Evolutionary conservation across 768 basidiomycete species (phyloP).

Genomic region (Daedaleopsis sinensis): DNA sequence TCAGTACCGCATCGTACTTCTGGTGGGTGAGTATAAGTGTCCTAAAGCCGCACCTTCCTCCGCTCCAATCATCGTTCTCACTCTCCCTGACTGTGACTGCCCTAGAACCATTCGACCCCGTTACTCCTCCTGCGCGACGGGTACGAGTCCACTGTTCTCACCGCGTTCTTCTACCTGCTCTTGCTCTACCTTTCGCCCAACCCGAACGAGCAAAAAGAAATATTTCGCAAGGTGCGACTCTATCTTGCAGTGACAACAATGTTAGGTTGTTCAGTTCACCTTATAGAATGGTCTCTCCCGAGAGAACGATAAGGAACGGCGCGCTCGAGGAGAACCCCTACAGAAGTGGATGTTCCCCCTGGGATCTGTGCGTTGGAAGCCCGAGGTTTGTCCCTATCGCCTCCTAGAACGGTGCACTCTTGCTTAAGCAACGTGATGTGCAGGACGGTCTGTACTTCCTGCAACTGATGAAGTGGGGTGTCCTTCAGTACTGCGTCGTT

Average conservation of each 20-base stretch:
- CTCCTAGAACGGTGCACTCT: neutral
- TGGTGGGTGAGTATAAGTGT: slow-evolving; percentile 56
- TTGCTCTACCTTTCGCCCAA: slow-evolving; percentile 70
- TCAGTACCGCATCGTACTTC: slow-evolving; percentile 69
- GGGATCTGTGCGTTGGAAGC: slow-evolving; percentile 62
- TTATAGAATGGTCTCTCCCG: slow-evolving; percentile 51
- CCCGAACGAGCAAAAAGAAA: slow-evolving; percentile 58
- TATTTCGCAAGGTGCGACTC: slow-evolving; percentile 50
- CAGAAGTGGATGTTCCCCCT: slow-evolving; percentile 74
- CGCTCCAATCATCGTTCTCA: no score
- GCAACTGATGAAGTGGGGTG: slow-evolving; percentile 76
- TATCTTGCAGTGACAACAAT: neutral
- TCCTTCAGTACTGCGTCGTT: slow-evolving; percentile 73
- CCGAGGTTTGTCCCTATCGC: slow-evolving; percentile 41
- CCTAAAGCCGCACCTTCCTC: no score
- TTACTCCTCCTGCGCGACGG: slow-evolving; percentile 70
- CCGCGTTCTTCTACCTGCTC: slow-evolving; percentile 79
- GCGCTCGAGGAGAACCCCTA: slow-evolving; percentile 45
- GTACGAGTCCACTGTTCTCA: slow-evolving; percentile 77
- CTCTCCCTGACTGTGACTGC: no score
- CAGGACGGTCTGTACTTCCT: slow-evolving; percentile 71
- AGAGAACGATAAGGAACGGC: slow-evolving; percentile 50
- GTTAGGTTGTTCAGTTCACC: neutral
- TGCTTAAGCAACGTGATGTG: neutral
- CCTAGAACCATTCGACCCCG: slow-evolving; percentile 66